Conservation (phyloP, 2,329 filamentous ascomycete genomes). For the Penicillium sp. region DNA sequence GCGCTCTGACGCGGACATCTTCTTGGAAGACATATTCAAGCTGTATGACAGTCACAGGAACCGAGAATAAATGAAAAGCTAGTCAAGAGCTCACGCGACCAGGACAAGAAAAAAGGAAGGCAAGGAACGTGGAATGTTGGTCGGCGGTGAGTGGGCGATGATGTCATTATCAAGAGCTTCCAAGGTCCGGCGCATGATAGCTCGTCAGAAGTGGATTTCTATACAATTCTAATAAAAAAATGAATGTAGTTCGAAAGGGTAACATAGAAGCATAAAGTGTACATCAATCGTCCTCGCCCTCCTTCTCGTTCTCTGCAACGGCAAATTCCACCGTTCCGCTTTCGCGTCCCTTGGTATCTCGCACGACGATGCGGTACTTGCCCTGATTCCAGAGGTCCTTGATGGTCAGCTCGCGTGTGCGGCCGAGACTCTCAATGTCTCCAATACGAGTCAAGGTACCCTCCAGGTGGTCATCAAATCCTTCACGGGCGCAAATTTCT, state of each 20-base stretch:
- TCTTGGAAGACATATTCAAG: conserved; percentile 13
- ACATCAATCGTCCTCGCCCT: conserved; percentile 32
- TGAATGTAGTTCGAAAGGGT: background rate
- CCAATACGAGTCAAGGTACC: conserved; percentile 78
- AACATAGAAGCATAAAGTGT: background rate
- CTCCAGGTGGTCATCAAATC: conserved; percentile 80
- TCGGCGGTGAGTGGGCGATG: conserved; percentile 35
- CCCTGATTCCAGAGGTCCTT: conserved; percentile 89
- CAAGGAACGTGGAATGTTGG: conserved; percentile 11
- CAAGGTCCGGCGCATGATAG: conserved; percentile 1
- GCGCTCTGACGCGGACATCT: conserved; percentile 21
- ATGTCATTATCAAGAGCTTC: conserved; percentile 30
- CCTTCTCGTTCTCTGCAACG: conserved; percentile 36
- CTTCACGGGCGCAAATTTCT: conserved; percentile 71
- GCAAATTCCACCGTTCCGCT: conserved; percentile 50
- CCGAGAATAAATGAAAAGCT: background rate
- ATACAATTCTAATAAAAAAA: background rate
- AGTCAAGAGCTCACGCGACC: background rate
- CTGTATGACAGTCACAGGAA: background rate
- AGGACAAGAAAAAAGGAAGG: background rate
- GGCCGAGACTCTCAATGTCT: conserved; percentile 89
- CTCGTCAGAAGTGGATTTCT: background rate
- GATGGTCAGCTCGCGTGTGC: conserved; percentile 91
- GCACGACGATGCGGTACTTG: conserved; percentile 65
- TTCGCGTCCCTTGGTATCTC: conserved; percentile 48